Conservation (phyloP, 2,329 filamentous ascomycete species). For the Dactylellina drechsleri region DNA sequence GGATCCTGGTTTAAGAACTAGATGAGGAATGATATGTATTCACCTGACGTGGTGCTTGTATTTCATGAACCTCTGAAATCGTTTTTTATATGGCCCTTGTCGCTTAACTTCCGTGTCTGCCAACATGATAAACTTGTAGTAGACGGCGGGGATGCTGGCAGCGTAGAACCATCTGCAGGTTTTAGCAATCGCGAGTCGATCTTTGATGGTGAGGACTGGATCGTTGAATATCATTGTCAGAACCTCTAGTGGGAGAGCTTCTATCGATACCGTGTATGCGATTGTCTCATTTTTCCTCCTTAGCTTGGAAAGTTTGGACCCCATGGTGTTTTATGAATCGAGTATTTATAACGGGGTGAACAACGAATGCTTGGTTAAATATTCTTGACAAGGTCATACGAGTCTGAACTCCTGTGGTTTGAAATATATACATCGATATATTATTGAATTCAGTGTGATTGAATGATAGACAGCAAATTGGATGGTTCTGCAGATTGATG, state of each 20-base stretch:
- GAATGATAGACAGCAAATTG: too few relatives aligned
- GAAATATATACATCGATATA: too few relatives aligned
- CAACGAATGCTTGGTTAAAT: too few relatives aligned
- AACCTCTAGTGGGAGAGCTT: neutral
- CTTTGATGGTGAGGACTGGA: neutral
- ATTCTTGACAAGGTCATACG: too few relatives aligned
- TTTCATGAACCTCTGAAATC: neutral
- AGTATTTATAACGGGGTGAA: too few relatives aligned
- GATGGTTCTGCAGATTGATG: too few relatives aligned
- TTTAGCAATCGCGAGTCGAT: neutral
- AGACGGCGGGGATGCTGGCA: neutral
- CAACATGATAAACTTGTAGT: neutral
- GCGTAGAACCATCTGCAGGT: neutral
- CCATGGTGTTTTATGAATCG: too few relatives aligned
- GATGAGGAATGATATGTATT: neutral
- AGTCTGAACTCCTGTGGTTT: too few relatives aligned
- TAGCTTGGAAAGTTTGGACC: too few relatives aligned
- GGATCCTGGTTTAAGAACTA: too few relatives aligned
- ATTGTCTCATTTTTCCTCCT: too few relatives aligned
- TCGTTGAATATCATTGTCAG: neutral
- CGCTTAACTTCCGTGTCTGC: neutral
- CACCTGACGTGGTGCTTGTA: constrained; percentile 2
- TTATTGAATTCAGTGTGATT: too few relatives aligned
- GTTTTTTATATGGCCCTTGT: neutral
- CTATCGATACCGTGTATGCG: neutral